Conservation (phyloP, 768 basidiomycete species). For the Auricularia sp. region DNA sequence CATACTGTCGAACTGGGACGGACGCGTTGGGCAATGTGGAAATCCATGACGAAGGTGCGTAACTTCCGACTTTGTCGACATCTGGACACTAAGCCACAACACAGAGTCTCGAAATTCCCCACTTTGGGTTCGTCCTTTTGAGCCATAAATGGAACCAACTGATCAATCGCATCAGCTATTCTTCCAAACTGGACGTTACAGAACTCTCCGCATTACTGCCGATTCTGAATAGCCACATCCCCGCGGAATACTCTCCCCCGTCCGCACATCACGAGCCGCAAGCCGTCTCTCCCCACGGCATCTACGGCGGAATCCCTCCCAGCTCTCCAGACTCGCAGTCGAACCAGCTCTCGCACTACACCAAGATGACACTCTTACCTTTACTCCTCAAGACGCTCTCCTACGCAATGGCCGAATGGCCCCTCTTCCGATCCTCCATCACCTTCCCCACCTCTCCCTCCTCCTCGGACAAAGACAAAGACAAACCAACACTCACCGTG, state of each 20-base stretch:
- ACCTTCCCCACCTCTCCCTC: conserved; percentile 24
- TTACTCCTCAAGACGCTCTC: conserved; percentile 75
- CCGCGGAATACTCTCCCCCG: conserved; percentile 38
- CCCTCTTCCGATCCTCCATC: conserved; percentile 69
- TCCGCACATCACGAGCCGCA: conserved; percentile 28
- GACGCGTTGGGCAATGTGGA: conserved; percentile 80
- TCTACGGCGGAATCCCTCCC: conserved; percentile 8
- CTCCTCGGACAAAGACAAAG: neutral
- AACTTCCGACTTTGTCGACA: neutral
- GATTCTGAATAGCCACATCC: conserved; percentile 57
- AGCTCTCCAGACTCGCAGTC: neutral
- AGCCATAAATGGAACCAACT: too few relatives aligned
- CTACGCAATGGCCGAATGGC: conserved; percentile 74
- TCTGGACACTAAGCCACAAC: neutral
- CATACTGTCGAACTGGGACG: conserved; percentile 53
- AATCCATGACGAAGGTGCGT: conserved; percentile 72
- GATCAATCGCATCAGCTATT: too few relatives aligned
- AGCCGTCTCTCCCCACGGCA: conserved; percentile 25
- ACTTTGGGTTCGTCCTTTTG: too few relatives aligned
- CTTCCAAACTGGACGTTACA: conserved; percentile 67
- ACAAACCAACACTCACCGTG: conserved; percentile 59
- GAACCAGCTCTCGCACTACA: conserved; percentile 40
- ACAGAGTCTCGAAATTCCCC: conserved; percentile 76
- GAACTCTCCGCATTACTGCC: conserved; percentile 53
- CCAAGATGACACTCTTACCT: conserved; percentile 70